Base-by-base conservation (phyloP, 768 basidiomycete species). In the Kwoniella europaea region DNA sequence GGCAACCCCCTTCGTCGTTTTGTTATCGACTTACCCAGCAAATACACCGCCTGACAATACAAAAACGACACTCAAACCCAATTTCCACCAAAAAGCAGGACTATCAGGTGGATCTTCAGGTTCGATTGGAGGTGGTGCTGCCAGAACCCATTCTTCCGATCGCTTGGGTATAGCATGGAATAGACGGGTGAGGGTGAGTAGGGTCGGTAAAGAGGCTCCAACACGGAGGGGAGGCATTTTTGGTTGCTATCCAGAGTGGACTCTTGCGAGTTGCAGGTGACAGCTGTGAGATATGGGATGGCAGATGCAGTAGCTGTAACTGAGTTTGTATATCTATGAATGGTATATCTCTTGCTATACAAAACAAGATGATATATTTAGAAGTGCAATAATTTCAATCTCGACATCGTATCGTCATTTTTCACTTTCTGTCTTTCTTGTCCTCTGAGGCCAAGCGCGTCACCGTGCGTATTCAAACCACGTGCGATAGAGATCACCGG, bases 41-140 rank as follows among this genome's bases (percentile, higher is more conserved):
- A 98, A 97, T 4, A 94, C 90, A 63, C 95, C 95, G 2, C 95
- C 95, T 0, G 88, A 85, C 1, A 98, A 84, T 7, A 98, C 94
- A 29, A 98, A 86, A 2, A 84, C 80, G 3, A 84, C 85, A 63
- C 91, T 91, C 62, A 93, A 83, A 20, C 87, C 71, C 41, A 97
- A 84, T 79, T 94, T 92, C 69, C 84, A 88, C 86, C 88, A 92
- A 82, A 94, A 97, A 65, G 88, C 88, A 2, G 90, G 86, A 60
- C 77, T 79, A 41, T 74, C 81, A 10, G 77, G 76, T n/a, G 82
- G 82, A 65, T 83, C 81, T 64, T 82, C 77, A 3, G 82, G 82
- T 35, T 77, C 74, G 13, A 75, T 74, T 1, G 75, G 75, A 9
- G 42, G 15, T 10, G 35, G 52, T 24, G 63, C 53, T 15, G 58